A percentile compares a stretch with the other conserved stretches of the same genome.
These are phyloP conservation scores for Kalanchoe fedtschenkoi DNA, from an alignment of 164 flowering plant genomes.

Conservation along the genomic window DNA sequence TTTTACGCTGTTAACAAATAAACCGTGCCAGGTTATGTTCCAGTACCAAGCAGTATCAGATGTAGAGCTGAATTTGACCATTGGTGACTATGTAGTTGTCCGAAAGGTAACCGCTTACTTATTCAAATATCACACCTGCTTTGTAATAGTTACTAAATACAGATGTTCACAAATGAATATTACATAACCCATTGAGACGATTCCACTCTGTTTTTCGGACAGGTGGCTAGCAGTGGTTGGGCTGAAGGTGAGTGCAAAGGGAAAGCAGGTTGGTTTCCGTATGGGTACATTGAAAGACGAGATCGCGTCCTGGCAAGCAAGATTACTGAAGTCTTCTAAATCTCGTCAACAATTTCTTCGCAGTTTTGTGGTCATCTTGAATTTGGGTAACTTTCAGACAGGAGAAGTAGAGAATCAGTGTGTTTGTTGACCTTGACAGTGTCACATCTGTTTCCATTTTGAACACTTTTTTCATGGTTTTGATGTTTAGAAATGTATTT, in stretches of 20 bases:
- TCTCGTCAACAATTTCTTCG: background rate
- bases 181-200: no score
- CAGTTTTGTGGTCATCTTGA: background rate
- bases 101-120: conserved; percentile 52
- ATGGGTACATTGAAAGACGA: conserved; percentile 72
- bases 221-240: conserved; percentile 90
- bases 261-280: conserved; percentile 93
- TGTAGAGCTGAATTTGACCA: conserved; percentile 67
- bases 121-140: background rate
- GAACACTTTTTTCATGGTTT: background rate
- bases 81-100: conserved; percentile 83
- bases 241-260: conserved; percentile 98
- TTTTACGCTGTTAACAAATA: background rate
- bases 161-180: background rate
- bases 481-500: background rate
- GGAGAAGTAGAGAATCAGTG: background rate
- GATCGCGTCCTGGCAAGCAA: conserved; percentile 90
- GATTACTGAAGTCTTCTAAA: conserved; percentile 63
- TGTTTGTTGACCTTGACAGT: background rate
- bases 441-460: background rate
- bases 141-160: background rate
- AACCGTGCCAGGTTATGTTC: conserved; percentile 48
- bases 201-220: background rate
- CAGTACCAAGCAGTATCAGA: conserved; percentile 73
- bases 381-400: background rate